phyloP scores from a whole-genome alignment of 805 yeast species.

The Metschnikowia orientalis region DNA sequence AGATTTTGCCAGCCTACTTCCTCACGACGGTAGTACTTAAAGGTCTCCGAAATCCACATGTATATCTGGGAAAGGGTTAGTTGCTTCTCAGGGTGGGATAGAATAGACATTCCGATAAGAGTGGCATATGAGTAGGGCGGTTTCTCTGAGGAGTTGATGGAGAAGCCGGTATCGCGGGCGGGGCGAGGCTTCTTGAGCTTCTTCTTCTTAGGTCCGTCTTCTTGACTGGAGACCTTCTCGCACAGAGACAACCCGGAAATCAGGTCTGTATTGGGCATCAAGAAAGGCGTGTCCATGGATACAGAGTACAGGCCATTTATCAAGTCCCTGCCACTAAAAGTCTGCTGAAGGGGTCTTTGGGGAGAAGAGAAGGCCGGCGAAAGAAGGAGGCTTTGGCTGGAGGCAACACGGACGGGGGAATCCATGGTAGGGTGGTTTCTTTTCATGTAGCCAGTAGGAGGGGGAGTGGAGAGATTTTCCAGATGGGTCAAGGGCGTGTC shows the following conservation, averaged over 20 bases:
- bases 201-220: slow-evolving; percentile 15
- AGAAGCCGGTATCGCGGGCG: slow-evolving; percentile 31
- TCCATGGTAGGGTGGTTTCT: slow-evolving; percentile 16
- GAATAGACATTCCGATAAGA: slow-evolving; percentile 86
- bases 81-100: slow-evolving; percentile 59
- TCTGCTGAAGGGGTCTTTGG: slow-evolving; percentile 22
- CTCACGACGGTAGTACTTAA: slow-evolving; percentile 73
- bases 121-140: slow-evolving; percentile 96
- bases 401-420: slow-evolving; percentile 17
- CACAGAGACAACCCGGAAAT: slow-evolving; percentile 1
- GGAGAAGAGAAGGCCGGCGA: slow-evolving; percentile 53
- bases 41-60: slow-evolving; percentile 85
- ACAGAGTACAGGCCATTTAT: slow-evolving; percentile 8
- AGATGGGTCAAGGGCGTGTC: slow-evolving; percentile 26
- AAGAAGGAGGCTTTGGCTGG: slow-evolving; percentile 21
- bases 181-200: slow-evolving; percentile 27
- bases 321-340: slow-evolving; percentile 6
- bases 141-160: slow-evolving; percentile 56
- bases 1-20: slow-evolving; percentile 98
- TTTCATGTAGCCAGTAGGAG: slow-evolving; percentile 24
- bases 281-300: slow-evolving; percentile 12
- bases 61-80: slow-evolving; percentile 65
- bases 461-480: slow-evolving; percentile 36
- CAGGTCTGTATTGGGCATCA: slow-evolving; percentile 8
- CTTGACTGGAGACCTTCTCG: neutral